Evolutionary conservation across 2,329 filamentous ascomycete species (phyloP).

Genomic region (Fusarium stilboides): DNA sequence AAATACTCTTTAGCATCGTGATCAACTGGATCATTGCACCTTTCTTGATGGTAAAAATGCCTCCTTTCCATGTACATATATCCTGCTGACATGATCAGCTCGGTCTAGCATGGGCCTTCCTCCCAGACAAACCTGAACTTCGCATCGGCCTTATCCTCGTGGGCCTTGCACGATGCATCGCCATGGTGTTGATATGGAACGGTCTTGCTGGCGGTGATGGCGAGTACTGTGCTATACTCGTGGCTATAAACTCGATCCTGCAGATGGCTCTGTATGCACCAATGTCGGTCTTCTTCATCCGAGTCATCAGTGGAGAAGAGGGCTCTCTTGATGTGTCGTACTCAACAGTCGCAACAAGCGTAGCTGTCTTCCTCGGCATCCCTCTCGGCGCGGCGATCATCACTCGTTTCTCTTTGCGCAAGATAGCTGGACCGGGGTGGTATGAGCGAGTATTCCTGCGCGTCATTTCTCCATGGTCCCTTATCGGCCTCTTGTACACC

Average conservation of each 20-base stretch:
- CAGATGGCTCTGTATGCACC: conserved; percentile 83
- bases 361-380: conserved; percentile 88
- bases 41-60: conserved; percentile 78
- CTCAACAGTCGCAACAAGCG: conserved; percentile 80
- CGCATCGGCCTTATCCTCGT: conserved; percentile 83
- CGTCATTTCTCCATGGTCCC: conserved; percentile 78
- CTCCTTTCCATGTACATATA: accelerated
- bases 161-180: conserved; percentile 79
- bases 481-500: conserved; percentile 89
- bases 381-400: conserved; percentile 85
- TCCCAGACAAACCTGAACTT: conserved; percentile 71
- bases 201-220: conserved; percentile 77
- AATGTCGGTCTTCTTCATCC: conserved; percentile 77
- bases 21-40: conserved; percentile 89
- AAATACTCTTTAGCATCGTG: conserved; percentile 82
- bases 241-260: conserved; percentile 81
- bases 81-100: conserved; percentile 60
- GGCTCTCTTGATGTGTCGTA: conserved; percentile 66
- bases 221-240: conserved; percentile 87
- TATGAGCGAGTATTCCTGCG: conserved; percentile 81
- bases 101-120: conserved; percentile 77
- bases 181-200: conserved; percentile 77
- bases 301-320: conserved; percentile 72
- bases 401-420: conserved; percentile 76
- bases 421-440: conserved; percentile 67